Percentiles rank a stretch among this genome's conserved stretches.
Conservation (phyloP, 345 rosid species). For the Dipteronia dyeriana region DNA sequence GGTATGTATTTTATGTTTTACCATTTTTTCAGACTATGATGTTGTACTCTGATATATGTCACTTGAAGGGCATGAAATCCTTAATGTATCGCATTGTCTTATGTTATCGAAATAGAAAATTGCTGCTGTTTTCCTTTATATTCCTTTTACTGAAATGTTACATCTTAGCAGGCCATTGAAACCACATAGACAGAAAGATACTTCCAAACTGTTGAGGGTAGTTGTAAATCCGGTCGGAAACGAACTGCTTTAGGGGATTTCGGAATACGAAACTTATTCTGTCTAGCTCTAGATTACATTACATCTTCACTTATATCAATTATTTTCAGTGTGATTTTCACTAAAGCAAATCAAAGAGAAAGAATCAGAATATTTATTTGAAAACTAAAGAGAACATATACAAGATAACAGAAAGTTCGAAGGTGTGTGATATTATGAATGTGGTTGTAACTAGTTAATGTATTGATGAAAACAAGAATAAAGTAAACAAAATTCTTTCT, state of each 20-base stretch:
- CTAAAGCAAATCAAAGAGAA: not conserved
- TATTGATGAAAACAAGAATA: conserved; percentile 35
- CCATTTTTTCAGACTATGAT: conserved; percentile 15
- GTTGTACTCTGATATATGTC: conserved; percentile 19
- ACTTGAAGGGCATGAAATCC: conserved; percentile 4
- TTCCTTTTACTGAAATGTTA: not conserved
- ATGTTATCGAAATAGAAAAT: conserved; percentile 12
- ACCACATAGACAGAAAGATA: conserved; percentile 25
- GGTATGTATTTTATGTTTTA: conserved; percentile 24
- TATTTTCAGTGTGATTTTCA: conserved; percentile 10
- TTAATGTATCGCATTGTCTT: conserved; percentile 3
- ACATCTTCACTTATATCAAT: conserved; percentile 7
- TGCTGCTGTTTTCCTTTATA: conserved; percentile 2
- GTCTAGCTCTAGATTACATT: conserved; percentile 1
- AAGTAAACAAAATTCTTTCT: conserved; percentile 31
- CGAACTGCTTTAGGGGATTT: not conserved
- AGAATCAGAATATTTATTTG: conserved; percentile 37
- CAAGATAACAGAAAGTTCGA: conserved; percentile 37
- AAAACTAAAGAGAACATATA: conserved; percentile 16
- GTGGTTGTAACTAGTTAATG: conserved; percentile 28
- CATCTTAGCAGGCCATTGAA: conserved; percentile 27
- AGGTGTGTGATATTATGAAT: conserved; percentile 20
- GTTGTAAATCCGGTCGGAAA: not conserved
- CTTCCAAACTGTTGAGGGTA: not conserved
- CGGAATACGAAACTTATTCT: not conserved